phyloP scores from a whole-genome alignment of 2,329 filamentous ascomycete genomes.

The Fusarium papillatum region DNA sequence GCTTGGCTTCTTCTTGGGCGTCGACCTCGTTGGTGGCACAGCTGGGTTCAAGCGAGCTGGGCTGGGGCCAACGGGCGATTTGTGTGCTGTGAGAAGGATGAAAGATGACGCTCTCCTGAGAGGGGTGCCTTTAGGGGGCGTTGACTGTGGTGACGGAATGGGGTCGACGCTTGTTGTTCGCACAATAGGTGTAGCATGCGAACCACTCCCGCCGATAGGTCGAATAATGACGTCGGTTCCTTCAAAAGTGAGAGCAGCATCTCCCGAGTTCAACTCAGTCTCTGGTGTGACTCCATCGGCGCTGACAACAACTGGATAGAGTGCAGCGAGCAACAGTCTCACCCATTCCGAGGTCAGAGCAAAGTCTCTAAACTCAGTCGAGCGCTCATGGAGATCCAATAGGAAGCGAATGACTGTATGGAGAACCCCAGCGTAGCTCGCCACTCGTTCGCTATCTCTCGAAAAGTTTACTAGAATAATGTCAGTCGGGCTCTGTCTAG shows the following conservation, averaged over 20 bases:
- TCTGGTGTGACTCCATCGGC: conserved; percentile 87
- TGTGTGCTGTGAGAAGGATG: conserved; percentile 84
- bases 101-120: conserved; percentile 91
- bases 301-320: conserved; percentile 92
- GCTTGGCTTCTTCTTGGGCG: conserved; percentile 65
- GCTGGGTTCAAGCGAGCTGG: conserved; percentile 70
- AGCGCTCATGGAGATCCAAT: conserved; percentile 82
- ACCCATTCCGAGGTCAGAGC: conserved; percentile 84
- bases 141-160: conserved; percentile 61
- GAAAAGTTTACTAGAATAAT: conserved; percentile 36
- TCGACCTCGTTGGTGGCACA: conserved; percentile 56
- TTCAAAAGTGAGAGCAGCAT: conserved; percentile 86
- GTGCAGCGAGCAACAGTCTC: conserved; percentile 80
- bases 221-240: conserved; percentile 88
- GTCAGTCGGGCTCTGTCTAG: conserved; percentile 20
- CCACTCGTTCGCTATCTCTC: conserved; percentile 62
- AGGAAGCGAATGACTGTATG: conserved; percentile 85
- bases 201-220: conserved; percentile 70
- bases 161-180: conserved; percentile 74
- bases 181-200: conserved; percentile 77
- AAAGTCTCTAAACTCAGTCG: conserved; percentile 85
- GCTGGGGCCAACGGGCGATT: conserved; percentile 68
- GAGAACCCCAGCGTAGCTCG: conserved; percentile 73
- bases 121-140: conserved; percentile 68
- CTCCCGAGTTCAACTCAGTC: conserved; percentile 87